Percentiles rank a stretch among this genome's conserved stretches.
Conservation (phyloP, 225 moss, liverwort and hornwort species). For the Climacium dendroides region DNA sequence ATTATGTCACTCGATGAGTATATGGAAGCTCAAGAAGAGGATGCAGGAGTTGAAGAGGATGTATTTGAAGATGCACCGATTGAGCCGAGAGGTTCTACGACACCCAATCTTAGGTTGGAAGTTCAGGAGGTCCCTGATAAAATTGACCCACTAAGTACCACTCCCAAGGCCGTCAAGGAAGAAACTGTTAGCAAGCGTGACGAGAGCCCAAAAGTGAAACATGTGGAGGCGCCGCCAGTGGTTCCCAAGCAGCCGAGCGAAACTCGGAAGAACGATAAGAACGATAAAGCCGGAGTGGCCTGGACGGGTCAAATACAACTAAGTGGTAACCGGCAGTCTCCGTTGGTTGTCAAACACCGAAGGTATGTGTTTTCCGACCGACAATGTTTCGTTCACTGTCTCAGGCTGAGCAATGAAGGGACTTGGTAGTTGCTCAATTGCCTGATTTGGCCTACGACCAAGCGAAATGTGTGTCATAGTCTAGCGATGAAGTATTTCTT, state of each 20-base stretch:
- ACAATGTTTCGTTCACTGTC: not conserved
- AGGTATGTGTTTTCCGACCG: slow-evolving; percentile 18
- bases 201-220: slow-evolving; percentile 19
- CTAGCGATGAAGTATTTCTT: not conserved
- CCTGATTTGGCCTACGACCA: not conserved
- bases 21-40: slow-evolving; percentile 40
- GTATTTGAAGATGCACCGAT: slow-evolving; percentile 39
- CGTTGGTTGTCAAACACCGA: slow-evolving; percentile 21
- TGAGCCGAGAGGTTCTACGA: slow-evolving; percentile 15
- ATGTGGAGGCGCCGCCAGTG: not conserved
- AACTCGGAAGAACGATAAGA: slow-evolving; percentile 12
- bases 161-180: not conserved
- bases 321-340: slow-evolving; percentile 45
- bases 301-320: slow-evolving; percentile 50
- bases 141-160: not conserved
- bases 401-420: not conserved
- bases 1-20: slow-evolving; percentile 65
- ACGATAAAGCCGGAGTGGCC: slow-evolving; percentile 8
- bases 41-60: slow-evolving; percentile 20
- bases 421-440: not conserved
- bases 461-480: not conserved
- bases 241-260: slow-evolving; percentile 5
- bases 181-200: not conserved
- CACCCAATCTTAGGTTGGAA: not conserved
- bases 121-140: not conserved